phyloP scores from a whole-genome alignment of 495 filamentous ascomycete genomes.

The Penicillium cosmopolitanum region DNA sequence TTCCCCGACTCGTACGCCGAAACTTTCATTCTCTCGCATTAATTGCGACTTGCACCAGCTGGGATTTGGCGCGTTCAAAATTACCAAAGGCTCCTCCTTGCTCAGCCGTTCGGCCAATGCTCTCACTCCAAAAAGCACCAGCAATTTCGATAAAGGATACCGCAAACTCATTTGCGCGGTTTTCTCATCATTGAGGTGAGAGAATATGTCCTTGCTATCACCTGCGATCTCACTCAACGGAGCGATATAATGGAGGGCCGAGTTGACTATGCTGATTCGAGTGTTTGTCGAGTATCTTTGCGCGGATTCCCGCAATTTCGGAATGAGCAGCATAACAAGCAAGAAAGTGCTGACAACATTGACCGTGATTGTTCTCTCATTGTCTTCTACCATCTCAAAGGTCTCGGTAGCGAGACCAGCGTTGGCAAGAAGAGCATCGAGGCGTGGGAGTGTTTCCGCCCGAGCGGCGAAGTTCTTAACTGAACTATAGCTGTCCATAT shows the following conservation, averaged over 20 bases:
- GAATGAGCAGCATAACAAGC: constrained; percentile 22
- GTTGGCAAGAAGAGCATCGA: constrained; percentile 42
- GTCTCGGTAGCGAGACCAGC: constrained; percentile 30
- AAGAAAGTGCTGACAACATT: constrained; percentile 51
- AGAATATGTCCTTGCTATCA: constrained; percentile 24
- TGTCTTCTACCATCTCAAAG: constrained; percentile 32
- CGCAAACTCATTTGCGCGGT: constrained; percentile 30
- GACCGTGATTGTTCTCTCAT: constrained; percentile 43
- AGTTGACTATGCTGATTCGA: constrained; percentile 30
- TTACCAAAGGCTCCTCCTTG: constrained; percentile 7
- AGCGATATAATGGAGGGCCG: constrained; percentile 28
- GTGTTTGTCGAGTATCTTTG: constrained; percentile 24
- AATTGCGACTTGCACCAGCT: constrained; percentile 25
- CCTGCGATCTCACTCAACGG: constrained; percentile 24
- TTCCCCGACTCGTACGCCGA: constrained; percentile 18
- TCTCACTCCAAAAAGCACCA: constrained; percentile 33
- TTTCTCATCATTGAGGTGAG: constrained; percentile 26
- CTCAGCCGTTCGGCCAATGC: constrained; percentile 29
- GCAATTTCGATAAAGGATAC: constrained; percentile 36
- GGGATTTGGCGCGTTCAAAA: constrained; percentile 25
- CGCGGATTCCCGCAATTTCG: constrained; percentile 32
- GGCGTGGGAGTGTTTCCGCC: constrained; percentile 23
- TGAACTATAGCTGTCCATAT: constrained; percentile 38
- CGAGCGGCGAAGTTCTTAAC: constrained; percentile 36
- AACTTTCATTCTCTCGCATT: constrained; percentile 7